phyloP scores from a whole-genome alignment of 768 basidiomycete species.

The Suillus decipiens region DNA sequence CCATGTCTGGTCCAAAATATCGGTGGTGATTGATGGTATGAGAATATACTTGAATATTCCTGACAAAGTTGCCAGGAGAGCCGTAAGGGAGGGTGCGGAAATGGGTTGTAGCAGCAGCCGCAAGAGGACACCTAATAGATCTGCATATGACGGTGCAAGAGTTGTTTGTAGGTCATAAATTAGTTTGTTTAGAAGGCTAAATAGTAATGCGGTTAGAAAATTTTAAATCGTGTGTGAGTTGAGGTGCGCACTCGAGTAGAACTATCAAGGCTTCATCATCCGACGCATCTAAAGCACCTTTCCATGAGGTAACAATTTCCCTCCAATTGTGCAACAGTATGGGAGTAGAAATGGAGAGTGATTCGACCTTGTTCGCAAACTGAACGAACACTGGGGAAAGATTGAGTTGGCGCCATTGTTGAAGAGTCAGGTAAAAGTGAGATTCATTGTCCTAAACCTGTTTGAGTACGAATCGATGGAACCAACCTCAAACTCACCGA shows the following conservation, averaged over 20 bases:
- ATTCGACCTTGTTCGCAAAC: conserved; percentile 63
- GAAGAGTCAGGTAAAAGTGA: conserved; percentile 73
- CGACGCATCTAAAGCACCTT: conserved; percentile 51
- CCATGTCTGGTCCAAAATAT: conserved; percentile 66
- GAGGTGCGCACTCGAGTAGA: conserved; percentile 67
- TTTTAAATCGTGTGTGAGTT: conserved; percentile 5
- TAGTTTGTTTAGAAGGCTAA: conserved; percentile 76
- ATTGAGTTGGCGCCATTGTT: conserved; percentile 80
- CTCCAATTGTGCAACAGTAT: conserved; percentile 80
- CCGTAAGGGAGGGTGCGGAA: conserved; percentile 58
- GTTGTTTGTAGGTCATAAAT: conserved; percentile 81
- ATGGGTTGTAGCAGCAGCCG: conserved; percentile 58
- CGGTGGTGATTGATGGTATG: conserved; percentile 56
- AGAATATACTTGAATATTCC: conserved; percentile 73
- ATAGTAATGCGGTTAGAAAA: conserved; percentile 14
- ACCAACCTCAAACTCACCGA: conserved; percentile 34
- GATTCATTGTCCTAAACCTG: conserved; percentile 67
- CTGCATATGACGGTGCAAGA: conserved; percentile 59
- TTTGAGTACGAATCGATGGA: not conserved
- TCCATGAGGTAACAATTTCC: conserved; percentile 68
- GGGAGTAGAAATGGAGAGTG: conserved; percentile 74
- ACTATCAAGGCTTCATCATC: conserved; percentile 75
- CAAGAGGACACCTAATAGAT: conserved; percentile 57
- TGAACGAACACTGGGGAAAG: conserved; percentile 72
- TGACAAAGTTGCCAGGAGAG: conserved; percentile 68